These are phyloP conservation scores for Haplographium delicatum DNA, from an alignment of 495 filamentous ascomycete genomes.

Conservation along the genomic window DNA sequence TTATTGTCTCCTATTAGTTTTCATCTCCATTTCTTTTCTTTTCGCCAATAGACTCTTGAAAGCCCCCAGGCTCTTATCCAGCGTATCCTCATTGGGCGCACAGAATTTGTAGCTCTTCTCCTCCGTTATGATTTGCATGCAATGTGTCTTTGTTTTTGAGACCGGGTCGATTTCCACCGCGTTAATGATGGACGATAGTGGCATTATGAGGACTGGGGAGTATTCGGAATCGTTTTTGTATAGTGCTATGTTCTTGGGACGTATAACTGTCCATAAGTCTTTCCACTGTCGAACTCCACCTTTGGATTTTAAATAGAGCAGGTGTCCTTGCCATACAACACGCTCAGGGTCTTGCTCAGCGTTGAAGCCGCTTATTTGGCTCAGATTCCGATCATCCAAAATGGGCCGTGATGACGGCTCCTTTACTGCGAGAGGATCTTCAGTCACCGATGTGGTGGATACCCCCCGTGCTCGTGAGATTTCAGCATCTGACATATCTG, in stretches of 20 bases:
- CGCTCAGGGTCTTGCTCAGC: conserved; percentile 57
- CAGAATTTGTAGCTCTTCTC: conserved; percentile 90
- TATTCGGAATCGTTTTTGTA: conserved; percentile 96
- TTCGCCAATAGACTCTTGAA: conserved; percentile 83
- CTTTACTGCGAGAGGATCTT: conserved; percentile 30
- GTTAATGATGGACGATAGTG: conserved; percentile 75
- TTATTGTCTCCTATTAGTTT: conserved; percentile 3
- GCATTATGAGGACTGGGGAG: conserved; percentile 75
- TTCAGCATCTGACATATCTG: conserved; percentile 82
- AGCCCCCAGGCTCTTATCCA: conserved; percentile 81
- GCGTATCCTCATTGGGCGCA: conserved; percentile 70
- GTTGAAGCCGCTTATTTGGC: conserved; percentile 49
- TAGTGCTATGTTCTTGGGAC: conserved; percentile 76
- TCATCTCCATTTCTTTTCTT: conserved; percentile 41
- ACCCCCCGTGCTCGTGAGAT: conserved; percentile 32
- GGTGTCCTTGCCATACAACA: conserved; percentile 87
- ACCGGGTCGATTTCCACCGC: conserved; percentile 89
- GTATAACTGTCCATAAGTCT: conserved; percentile 87
- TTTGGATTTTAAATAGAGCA: conserved; percentile 79
- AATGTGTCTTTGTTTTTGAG: conserved; percentile 76
- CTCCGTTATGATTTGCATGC: conserved; percentile 90
- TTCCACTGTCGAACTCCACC: conserved; percentile 93
- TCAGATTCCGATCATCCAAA: conserved; percentile 45
- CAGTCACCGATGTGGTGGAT: conserved; percentile 34
- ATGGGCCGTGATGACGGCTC: conserved; percentile 22